These are phyloP conservation scores for Porogramme epimiltina DNA, from an alignment of 1,284 basidiomycete genomes.

Conservation along the genomic window DNA sequence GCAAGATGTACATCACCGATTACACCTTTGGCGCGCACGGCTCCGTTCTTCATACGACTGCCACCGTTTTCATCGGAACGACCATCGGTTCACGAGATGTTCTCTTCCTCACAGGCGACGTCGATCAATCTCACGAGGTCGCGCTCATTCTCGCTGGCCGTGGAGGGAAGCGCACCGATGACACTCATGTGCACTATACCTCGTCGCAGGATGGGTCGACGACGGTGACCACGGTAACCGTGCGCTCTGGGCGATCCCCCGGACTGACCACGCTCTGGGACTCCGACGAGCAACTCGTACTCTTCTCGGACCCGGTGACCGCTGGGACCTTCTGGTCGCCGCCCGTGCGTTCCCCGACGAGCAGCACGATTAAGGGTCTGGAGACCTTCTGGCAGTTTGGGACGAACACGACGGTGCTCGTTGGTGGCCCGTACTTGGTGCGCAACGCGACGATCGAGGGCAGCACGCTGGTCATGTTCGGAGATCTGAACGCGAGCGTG, in stretches of 20 bases:
- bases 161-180: slow-evolving; percentile 15
- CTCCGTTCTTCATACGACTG: slow-evolving; percentile 63
- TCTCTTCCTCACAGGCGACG: slow-evolving; percentile 67
- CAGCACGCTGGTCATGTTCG: slow-evolving; percentile 43
- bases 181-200: slow-evolving; percentile 18
- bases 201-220: slow-evolving; percentile 7
- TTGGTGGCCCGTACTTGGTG: slow-evolving; percentile 60
- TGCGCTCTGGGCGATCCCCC: slow-evolving; percentile 52
- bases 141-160: slow-evolving; percentile 50
- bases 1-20: slow-evolving; percentile 69
- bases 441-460: slow-evolving; percentile 47
- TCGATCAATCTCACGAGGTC: slow-evolving; percentile 59
- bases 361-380: slow-evolving; percentile 30
- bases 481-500: slow-evolving; percentile 48
- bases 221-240: slow-evolving; percentile 29
- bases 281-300: slow-evolving; percentile 62
- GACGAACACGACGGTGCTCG: slow-evolving; percentile 50
- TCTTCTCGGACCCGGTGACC: slow-evolving; percentile 65
- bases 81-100: slow-evolving; percentile 69
- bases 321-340: slow-evolving; percentile 62
- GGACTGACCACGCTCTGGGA: slow-evolving; percentile 68
- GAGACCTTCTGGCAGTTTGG: slow-evolving; percentile 53
- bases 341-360: slow-evolving; percentile 34
- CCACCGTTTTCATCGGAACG: slow-evolving; percentile 67
- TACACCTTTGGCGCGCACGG: slow-evolving; percentile 62